A percentile compares a stretch with the other conserved stretches of the same genome.
These are phyloP conservation scores for Solanum etuberosum DNA, from an alignment of 257 asterid species.

Conservation along the genomic window DNA sequence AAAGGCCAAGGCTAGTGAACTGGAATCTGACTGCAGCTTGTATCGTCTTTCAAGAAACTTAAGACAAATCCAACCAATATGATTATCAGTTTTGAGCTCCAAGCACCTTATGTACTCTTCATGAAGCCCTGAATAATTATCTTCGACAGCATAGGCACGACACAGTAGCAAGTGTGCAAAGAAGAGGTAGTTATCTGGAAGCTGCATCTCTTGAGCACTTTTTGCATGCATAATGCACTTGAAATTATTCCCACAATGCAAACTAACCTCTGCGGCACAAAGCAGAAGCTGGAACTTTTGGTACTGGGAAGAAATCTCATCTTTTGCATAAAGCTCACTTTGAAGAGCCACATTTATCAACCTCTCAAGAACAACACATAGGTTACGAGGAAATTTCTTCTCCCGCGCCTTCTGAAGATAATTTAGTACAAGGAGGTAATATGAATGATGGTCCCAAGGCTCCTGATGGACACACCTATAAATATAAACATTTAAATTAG, in stretches of 20 bases:
- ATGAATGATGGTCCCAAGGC: conserved; percentile 73
- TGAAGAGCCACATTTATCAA: conserved; percentile 51
- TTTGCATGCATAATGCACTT: conserved; percentile 52
- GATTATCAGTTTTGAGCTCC: conserved; percentile 64
- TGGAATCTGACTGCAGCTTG: conserved; percentile 41
- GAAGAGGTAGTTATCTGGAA: conserved; percentile 49
- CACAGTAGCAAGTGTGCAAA: conserved; percentile 79
- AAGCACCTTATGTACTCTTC: conserved; percentile 59
- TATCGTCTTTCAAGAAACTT: conserved; percentile 59
- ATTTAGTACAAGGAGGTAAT: conserved; percentile 66
- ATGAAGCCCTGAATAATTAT: conserved; percentile 30
- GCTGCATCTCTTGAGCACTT: conserved; percentile 40
- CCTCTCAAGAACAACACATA: conserved; percentile 47
- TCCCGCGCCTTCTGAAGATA: conserved; percentile 67
- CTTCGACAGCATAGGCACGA: conserved; percentile 68
- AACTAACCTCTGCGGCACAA: conserved; percentile 75
- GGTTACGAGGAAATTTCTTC: conserved; percentile 57
- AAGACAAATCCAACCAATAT: conserved; percentile 80
- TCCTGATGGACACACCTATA: conserved; percentile 79
- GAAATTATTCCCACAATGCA: conserved; percentile 51
- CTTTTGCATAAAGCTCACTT: conserved; percentile 16
- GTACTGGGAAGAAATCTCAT: conserved; percentile 27
- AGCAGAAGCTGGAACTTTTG: conserved; percentile 71
- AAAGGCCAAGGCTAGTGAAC: conserved; percentile 30
- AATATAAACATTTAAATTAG: conserved; percentile 4